Evolutionary conservation across 805 yeast species (phyloP).

Genomic region (Candida germanica): DNA sequence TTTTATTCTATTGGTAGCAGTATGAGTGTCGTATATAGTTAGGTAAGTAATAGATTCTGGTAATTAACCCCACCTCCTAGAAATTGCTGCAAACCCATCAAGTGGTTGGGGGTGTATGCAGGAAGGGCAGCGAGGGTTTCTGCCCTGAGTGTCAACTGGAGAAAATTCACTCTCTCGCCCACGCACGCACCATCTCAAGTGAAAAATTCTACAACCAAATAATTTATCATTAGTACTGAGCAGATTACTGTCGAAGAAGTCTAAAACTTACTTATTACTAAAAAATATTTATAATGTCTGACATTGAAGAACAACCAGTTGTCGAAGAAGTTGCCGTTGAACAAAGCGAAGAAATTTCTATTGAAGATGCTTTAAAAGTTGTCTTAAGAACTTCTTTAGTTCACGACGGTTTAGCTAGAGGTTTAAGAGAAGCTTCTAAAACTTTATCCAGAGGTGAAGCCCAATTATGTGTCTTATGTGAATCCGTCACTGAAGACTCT

Average conservation of each 20-base stretch:
- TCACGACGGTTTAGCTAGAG: slow-evolving; percentile 99
- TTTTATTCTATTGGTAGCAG: too few relatives aligned
- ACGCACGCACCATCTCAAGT: background rate
- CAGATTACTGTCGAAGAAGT: slow-evolving; percentile 74
- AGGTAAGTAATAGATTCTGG: too few relatives aligned
- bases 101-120: too few relatives aligned
- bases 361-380: slow-evolving; percentile 97
- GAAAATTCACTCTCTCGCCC: too few relatives aligned
- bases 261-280: slow-evolving; percentile 24
- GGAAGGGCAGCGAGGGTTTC: too few relatives aligned
- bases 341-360: slow-evolving; percentile 86
- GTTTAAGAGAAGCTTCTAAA: slow-evolving; percentile 99
- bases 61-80: too few relatives aligned
- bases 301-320: slow-evolving; percentile 84
- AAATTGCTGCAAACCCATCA: too few relatives aligned
- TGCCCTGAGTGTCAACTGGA: too few relatives aligned
- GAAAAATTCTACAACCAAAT: slow-evolving; percentile 14
- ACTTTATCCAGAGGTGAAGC: slow-evolving; percentile 98
- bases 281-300: slow-evolving; percentile 63
- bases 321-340: slow-evolving; percentile 82
- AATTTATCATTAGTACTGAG: slow-evolving; percentile 46
- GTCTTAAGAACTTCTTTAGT: slow-evolving; percentile 97
- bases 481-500: slow-evolving; percentile 96
- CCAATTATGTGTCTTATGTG: slow-evolving; percentile 94
- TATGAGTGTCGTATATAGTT: background rate